Conservation (phyloP, 495 filamentous ascomycete species). For the Pseudoneurospora amorphoporcata region DNA sequence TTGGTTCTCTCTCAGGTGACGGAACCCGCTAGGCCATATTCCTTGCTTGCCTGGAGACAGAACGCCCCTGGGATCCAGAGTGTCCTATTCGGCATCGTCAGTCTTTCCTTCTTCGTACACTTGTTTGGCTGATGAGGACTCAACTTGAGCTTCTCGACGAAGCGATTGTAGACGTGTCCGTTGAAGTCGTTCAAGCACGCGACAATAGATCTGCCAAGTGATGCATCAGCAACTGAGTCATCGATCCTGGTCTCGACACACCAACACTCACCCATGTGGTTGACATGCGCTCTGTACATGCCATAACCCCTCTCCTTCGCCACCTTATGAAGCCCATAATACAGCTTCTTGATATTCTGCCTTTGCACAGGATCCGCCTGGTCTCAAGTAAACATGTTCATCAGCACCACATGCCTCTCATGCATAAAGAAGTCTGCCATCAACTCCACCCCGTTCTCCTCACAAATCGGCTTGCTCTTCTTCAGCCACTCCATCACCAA, state of each 20-base stretch:
- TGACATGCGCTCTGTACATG: slow-evolving; percentile 33
- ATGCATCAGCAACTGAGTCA: neutral
- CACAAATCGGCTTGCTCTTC: slow-evolving; percentile 26
- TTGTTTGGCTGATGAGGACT: neutral
- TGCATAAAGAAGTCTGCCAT: slow-evolving; percentile 38
- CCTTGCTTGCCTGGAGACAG: slow-evolving; percentile 26
- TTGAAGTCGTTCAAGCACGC: slow-evolving; percentile 36
- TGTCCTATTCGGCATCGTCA: slow-evolving; percentile 10
- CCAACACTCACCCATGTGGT: slow-evolving; percentile 30
- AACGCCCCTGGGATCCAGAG: slow-evolving; percentile 24
- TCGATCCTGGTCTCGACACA: neutral
- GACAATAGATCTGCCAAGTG: slow-evolving; percentile 23
- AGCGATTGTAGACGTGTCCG: slow-evolving; percentile 30
- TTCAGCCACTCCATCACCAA: slow-evolving; percentile 29
- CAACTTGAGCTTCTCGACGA: slow-evolving; percentile 34
- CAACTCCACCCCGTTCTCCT: slow-evolving; percentile 31
- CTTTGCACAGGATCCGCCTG: slow-evolving; percentile 27
- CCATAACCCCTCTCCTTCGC: slow-evolving; percentile 30
- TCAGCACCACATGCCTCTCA: slow-evolving; percentile 30
- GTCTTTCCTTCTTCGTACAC: neutral
- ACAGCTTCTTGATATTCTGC: slow-evolving; percentile 18
- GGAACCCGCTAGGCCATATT: slow-evolving; percentile 22
- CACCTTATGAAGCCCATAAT: slow-evolving; percentile 23
- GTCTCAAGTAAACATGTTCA: slow-evolving; percentile 36
- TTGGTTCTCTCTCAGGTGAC: slow-evolving; percentile 13